Conservation (phyloP, 768 basidiomycete species). For the Termitomyces sp. region DNA sequence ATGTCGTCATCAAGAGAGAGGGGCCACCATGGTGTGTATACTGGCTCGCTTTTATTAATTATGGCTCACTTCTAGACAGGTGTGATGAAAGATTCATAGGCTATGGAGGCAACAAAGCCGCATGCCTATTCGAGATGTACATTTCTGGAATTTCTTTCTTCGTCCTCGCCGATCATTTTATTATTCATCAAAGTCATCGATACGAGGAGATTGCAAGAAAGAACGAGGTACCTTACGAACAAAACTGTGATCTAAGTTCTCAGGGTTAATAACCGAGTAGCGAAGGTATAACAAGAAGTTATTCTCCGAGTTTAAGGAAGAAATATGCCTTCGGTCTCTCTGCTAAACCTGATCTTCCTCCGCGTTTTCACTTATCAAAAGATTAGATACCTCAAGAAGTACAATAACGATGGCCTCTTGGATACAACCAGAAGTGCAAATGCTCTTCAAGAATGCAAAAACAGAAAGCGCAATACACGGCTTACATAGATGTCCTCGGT, state of each 20-base stretch:
- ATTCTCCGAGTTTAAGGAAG: constrained; percentile 75
- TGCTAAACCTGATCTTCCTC: neutral
- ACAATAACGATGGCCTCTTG: constrained; percentile 44
- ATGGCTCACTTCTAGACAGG: constrained; percentile 35
- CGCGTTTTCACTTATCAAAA: neutral
- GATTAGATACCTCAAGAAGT: constrained; percentile 57
- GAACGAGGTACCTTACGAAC: constrained; percentile 44
- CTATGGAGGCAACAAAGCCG: constrained; percentile 90
- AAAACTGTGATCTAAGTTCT: neutral
- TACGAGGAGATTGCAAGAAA: constrained; percentile 74
- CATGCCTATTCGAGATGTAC: constrained; percentile 89
- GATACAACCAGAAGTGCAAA: constrained; percentile 47
- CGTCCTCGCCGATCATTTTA: constrained; percentile 81
- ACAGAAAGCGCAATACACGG: constrained; percentile 45
- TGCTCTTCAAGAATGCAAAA: constrained; percentile 57
- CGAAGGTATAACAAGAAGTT: constrained; percentile 72
- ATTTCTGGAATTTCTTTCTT: constrained; percentile 79
- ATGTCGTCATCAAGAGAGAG: constrained; percentile 75
- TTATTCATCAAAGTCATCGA: constrained; percentile 81
- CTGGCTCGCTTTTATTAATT: neutral
- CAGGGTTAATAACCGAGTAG: constrained; percentile 25
- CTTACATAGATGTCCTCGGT: constrained; percentile 29
- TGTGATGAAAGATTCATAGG: constrained; percentile 90
- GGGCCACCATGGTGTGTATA: constrained; percentile 61
- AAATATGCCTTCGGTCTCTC: constrained; percentile 57